Evolutionary conservation across 2,329 filamentous ascomycete species (phyloP).

Genomic region (Sclerotinia subarctica): DNA sequence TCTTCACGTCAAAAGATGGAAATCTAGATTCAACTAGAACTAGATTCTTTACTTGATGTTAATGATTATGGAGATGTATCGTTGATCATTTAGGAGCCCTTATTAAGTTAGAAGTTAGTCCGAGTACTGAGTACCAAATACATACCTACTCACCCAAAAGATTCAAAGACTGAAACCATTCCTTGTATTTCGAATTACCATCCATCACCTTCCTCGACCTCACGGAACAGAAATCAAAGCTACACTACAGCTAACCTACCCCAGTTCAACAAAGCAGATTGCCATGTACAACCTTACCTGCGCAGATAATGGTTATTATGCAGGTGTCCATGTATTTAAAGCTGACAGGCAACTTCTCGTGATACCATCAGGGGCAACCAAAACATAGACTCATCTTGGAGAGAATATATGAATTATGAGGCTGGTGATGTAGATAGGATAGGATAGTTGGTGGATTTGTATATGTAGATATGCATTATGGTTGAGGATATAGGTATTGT

Average conservation of each 20-base stretch:
- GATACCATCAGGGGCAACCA: neutral
- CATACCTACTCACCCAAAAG: neutral
- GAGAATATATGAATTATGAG: neutral
- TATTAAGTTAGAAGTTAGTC: too few relatives aligned
- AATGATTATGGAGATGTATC: neutral
- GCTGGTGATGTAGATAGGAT: neutral
- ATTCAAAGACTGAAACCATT: neutral
- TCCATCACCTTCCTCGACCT: too few relatives aligned
- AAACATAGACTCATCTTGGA: neutral
- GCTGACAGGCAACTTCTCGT: constrained; percentile 1
- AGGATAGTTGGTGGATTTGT: too few relatives aligned
- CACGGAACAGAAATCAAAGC: neutral
- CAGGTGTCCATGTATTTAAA: neutral
- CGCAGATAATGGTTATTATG: neutral
- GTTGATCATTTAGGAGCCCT: neutral
- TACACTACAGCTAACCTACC: neutral
- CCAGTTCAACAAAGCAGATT: too few relatives aligned
- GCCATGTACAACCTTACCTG: neutral
- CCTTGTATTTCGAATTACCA: neutral
- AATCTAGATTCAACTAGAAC: neutral
- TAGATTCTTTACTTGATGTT: neutral
- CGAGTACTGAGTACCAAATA: too few relatives aligned
- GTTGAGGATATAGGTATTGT: neutral
- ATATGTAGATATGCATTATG: neutral
- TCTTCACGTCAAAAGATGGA: neutral